phyloP scores from a whole-genome alignment of 2,329 filamentous ascomycete species.

The Colletotrichum sp. region DNA sequence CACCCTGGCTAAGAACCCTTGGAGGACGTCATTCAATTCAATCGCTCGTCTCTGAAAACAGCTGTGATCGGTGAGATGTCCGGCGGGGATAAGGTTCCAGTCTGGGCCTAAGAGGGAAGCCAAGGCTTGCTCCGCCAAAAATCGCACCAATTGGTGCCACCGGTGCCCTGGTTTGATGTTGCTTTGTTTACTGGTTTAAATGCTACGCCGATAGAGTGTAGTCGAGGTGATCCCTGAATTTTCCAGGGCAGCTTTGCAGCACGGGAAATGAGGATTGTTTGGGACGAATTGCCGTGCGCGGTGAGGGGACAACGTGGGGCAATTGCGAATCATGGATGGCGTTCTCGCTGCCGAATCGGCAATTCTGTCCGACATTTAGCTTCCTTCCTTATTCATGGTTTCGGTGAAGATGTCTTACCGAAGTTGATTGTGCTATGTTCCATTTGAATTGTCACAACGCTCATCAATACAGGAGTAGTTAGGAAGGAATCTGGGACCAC shows the following conservation, averaged over 20 bases:
- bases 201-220: background rate
- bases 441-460: background rate
- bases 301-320: background rate
- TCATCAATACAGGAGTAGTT: background rate
- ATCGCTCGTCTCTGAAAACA: background rate
- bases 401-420: background rate
- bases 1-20: background rate
- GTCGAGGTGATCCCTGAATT: background rate
- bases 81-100: background rate
- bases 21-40: constrained; percentile 13
- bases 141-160: background rate
- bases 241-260: background rate
- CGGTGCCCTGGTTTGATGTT: background rate
- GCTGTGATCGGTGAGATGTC: background rate
- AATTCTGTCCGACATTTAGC: background rate
- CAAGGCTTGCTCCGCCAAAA: background rate
- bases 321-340: background rate
- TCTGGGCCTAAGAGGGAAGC: background rate
- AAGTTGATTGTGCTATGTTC: background rate
- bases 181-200: background rate
- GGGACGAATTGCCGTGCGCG: background rate
- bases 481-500: too few relatives aligned
- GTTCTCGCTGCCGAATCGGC: background rate
- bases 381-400: background rate
- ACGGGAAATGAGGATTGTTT: constrained; percentile 5